These are phyloP conservation scores for Petunia hybrid DNA, from an alignment of 305 asterid genomes.

Conservation along the genomic window DNA sequence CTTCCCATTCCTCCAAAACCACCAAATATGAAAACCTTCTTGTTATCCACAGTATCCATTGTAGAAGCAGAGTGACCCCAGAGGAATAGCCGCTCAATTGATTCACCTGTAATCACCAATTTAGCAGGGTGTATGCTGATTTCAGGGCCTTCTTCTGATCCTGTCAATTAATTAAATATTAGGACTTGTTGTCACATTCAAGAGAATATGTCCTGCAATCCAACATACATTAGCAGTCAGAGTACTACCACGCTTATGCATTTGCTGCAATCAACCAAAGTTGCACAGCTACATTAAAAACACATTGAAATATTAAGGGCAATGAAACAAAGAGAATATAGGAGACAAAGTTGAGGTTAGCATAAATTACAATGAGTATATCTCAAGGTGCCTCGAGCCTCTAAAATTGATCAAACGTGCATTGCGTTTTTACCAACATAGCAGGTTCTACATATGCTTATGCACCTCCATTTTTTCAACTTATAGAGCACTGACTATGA, in stretches of 20 bases:
- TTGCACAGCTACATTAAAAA: slow-evolving; percentile 15
- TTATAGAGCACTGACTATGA: background rate
- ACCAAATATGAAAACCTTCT: slow-evolving; percentile 73
- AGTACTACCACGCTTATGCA: slow-evolving; percentile 36
- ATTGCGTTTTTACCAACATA: background rate
- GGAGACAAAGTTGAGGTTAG: background rate
- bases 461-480: background rate
- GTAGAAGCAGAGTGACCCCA: slow-evolving; percentile 97
- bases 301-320: background rate
- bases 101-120: slow-evolving; percentile 64
- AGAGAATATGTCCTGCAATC: slow-evolving; percentile 78
- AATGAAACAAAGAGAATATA: slow-evolving; percentile 12
- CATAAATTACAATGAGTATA: background rate
- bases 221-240: slow-evolving; percentile 54
- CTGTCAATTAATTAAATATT: slow-evolving; percentile 91
- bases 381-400: background rate
- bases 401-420: background rate
- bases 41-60: slow-evolving; percentile 41
- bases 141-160: slow-evolving; percentile 51
- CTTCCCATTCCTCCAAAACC: slow-evolving; percentile 99
- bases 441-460: background rate
- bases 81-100: slow-evolving; percentile 82
- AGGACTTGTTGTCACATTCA: slow-evolving; percentile 77
- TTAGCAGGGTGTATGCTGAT: slow-evolving; percentile 53
- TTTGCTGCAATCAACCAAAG: slow-evolving; percentile 38